Evolutionary conservation across 169 alveolate genomes (phyloP).

Genomic region (Plasmodium inui): DNA sequence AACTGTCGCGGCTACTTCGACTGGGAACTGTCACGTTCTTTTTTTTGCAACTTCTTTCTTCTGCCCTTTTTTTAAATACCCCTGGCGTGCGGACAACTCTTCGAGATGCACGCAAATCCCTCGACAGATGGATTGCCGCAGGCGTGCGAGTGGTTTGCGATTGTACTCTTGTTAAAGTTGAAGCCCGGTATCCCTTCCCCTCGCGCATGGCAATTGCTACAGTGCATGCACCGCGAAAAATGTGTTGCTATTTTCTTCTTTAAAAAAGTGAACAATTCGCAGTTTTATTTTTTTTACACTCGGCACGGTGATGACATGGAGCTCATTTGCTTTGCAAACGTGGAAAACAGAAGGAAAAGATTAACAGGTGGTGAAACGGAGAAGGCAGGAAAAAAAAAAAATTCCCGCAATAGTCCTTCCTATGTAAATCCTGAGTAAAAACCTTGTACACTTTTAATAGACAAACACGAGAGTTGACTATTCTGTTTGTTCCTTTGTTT

Average conservation of each 20-base stretch:
- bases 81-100: background rate
- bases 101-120: background rate
- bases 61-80: background rate
- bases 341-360: background rate
- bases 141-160: background rate
- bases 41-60: background rate
- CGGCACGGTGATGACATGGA: background rate
- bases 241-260: background rate
- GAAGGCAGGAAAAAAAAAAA: background rate
- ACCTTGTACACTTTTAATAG: background rate
- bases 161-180: constrained; percentile 1
- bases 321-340: background rate
- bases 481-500: background rate
- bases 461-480: background rate
- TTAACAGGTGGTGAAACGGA: background rate
- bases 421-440: background rate
- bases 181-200: background rate
- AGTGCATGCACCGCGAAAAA: constrained; percentile 5
- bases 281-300: background rate
- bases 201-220: background rate
- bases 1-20: background rate
- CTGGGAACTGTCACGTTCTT: background rate
- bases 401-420: background rate
- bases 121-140: background rate
- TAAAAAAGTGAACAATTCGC: background rate